Base-by-base conservation (phyloP, 208 protist species). In the Dictyostelium gargantuum region DNA sequence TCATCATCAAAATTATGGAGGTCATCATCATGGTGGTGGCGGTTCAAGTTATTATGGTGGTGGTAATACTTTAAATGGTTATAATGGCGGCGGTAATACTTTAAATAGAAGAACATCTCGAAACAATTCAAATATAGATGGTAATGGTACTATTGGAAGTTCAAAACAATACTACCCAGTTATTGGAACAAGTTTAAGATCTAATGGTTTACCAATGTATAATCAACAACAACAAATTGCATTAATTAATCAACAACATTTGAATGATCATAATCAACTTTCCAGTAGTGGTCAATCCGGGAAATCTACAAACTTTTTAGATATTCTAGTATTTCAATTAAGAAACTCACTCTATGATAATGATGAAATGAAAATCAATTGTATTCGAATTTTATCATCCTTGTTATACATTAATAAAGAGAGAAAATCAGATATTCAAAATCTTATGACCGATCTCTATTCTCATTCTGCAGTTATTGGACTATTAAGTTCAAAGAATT, bases 271-370 rank as follows among this genome's bases (percentile, higher is more conserved):
- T 61, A 61, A 61, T 52, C 1, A 15, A 15, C 23, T 0, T 29
- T 29, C 29, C 29, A 23, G 23, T 61, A 61, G 23, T 3, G 29
- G 23, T 0, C 23, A n/a, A n/a, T n/a, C 54, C 26, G 26, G 23
- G 0, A 79, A 76, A 32, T 35, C 23, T 17, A 42, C 48, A 17
- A 66, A 38, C 2, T 89, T 70, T n/a, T 38, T 89, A 15, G 82
- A 89, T 35, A 89, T 89, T 40, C 40, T 89, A 19, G 82, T 89
- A n/a, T 89, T 89, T 38, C 82, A 89, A 75, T 19, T 89, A 8
- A 29, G 82, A 52, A 89, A 89, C 35, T 52, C 68, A n/a, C 15
- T 89, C 1, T 89, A 70, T 68, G 38, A 89, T 6, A 89, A 89
- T 44, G 74, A 89, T 38, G 17, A 44, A n/a, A 74, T 89, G 35